Conservation (phyloP, 192 early-diverging fungal genomes). For the Endogone sp. region DNA sequence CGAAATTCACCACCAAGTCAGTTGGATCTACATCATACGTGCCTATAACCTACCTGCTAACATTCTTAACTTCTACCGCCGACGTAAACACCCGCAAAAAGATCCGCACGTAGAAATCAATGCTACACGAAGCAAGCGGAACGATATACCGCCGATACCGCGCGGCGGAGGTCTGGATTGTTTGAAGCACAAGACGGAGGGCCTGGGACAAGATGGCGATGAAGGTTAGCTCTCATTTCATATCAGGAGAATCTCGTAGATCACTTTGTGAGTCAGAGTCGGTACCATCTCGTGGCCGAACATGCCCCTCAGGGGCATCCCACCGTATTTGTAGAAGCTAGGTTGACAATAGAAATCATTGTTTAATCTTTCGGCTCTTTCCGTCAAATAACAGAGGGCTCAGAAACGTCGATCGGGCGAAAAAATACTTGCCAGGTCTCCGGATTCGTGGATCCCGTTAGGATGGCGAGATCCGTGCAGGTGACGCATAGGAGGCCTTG, state of each 20-base stretch:
- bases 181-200: conserved; percentile 83
- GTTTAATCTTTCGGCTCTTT: background rate
- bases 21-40: no score
- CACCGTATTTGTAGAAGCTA: conserved; percentile 94
- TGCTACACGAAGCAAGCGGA: conserved; percentile 88
- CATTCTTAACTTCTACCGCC: conserved; percentile 68
- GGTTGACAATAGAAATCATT: background rate
- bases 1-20: background rate
- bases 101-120: conserved; percentile 97
- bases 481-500: conserved; percentile 90
- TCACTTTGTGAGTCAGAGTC: no score
- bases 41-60: conserved; percentile 51
- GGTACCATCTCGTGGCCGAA: conserved; percentile 90
- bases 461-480: conserved; percentile 94
- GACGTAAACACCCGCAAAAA: conserved; percentile 88
- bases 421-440: conserved; percentile 58
- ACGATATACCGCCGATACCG: conserved; percentile 82
- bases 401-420: background rate
- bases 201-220: no score
- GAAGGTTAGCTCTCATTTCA: no score
- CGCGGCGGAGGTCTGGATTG: conserved; percentile 77
- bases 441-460: conserved; percentile 86
- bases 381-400: background rate
- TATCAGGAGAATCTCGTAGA: no score
- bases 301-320: conserved; percentile 79